Evolutionary conservation across 768 basidiomycete species (phyloP), one percentile per base, ranked within the genome.

Genomic region (Rhizopogon roseolus): DNA sequence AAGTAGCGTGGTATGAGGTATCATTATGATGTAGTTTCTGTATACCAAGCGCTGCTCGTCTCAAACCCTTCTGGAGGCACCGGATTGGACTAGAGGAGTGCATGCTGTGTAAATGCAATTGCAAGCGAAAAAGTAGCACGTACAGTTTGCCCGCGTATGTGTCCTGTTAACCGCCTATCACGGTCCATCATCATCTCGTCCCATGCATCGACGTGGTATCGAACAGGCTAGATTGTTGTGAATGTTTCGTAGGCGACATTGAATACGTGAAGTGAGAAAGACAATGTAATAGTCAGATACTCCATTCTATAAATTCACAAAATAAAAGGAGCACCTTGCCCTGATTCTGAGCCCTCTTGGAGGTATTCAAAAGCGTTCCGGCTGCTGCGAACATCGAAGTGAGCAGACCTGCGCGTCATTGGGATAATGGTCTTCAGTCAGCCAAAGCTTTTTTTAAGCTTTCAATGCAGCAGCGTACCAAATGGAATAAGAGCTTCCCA

Each of bases 401-500:
- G 56, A 96, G 63, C 54, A 96, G 83, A 72, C 84, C 92, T 95
- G 55, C 34, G 13, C 29, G 40, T 14, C 29, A 39, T 64, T 41
- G 55, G 66, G 41, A 52, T 41, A 16, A 27, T 41, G 1, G n/a
- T 7, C 22, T 25, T 34, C 10, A 5, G 17, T 53, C 13, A 36
- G 25, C 11, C 19, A 6, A 42, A 17, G 1, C 41, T 4, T 48
- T 11, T 4, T 5, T 32, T 48, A 6, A 9, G 22, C 22, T 11
- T 19, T 14, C 9, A 28, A 17, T 8, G 19, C 48, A 49, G 48
- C 57, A 49, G 48, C 57, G 54, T 57, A 94, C 95, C 95, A 65
- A 95, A 94, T 44, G 95, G 95, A 76, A 98, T 90, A 62, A 98
- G 81, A 49, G 95, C 93, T 76, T 98, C 94, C 88, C 90, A 98